A percentile compares a stretch with the other conserved stretches of the same genome.
Evolutionary conservation across 176 grass and related monocot genomes (phyloP).

Genomic region (Dendrocalamus sinicus): DNA sequence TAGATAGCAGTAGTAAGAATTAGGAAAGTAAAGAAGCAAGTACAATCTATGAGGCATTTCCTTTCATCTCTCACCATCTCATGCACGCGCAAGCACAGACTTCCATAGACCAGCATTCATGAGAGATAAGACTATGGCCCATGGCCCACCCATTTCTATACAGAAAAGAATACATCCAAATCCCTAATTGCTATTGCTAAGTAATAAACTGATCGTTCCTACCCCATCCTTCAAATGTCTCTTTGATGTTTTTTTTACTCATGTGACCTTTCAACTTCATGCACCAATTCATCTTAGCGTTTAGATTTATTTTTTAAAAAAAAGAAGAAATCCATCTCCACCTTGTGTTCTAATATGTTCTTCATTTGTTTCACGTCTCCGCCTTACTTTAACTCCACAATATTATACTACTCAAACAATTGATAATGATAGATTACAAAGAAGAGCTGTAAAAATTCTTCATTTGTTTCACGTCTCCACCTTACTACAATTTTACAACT

Average conservation of each 20-base stretch:
- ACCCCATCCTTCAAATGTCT: background rate
- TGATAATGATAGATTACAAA: background rate
- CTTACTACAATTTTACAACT: background rate
- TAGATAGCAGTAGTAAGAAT: no score
- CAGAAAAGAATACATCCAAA: no score
- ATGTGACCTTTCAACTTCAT: background rate
- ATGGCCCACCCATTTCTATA: no score
- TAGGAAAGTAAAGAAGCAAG: no score
- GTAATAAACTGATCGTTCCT: background rate
- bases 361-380: background rate
- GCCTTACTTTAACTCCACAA: conserved; percentile 6
- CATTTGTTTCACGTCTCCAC: background rate
- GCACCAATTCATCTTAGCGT: background rate
- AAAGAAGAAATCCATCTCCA: background rate
- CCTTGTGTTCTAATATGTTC: conserved; percentile 19
- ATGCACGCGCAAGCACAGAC: no score
- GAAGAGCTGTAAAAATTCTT: conserved; percentile 6
- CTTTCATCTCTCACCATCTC: no score
- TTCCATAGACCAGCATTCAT: no score
- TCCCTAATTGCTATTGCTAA: no score
- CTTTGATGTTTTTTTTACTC: background rate
- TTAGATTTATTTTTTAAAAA: background rate
- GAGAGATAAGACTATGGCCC: no score
- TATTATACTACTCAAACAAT: conserved; percentile 25
- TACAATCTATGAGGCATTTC: no score